Percentiles rank a stretch among this genome's conserved stretches.
phyloP scores from a whole-genome alignment of 2,329 filamentous ascomycete genomes.

The Aspergillus pseudoviridinutans region DNA sequence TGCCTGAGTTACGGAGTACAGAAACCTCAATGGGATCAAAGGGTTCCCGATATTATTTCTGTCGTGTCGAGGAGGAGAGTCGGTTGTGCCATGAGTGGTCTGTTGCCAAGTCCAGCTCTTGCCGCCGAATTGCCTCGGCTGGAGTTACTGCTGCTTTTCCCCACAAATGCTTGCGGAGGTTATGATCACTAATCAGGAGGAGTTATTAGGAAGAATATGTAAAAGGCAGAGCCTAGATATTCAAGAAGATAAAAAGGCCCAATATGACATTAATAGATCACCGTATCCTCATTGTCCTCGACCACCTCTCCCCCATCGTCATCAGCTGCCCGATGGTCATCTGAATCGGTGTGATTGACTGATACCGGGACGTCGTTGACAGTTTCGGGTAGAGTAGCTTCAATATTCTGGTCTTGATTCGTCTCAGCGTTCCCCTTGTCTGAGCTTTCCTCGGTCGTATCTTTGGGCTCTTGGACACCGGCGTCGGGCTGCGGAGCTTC shows the following conservation, averaged over 20 bases:
- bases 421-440: conserved; percentile 24
- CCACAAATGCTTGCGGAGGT: not conserved
- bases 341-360: conserved; percentile 39
- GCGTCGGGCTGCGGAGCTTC: conserved; percentile 15
- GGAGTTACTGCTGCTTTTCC: not conserved
- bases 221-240: not conserved
- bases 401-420: conserved; percentile 12
- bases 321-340: conserved; percentile 47
- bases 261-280: conserved; percentile 65
- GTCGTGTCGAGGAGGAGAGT: not conserved
- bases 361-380: conserved; percentile 22
- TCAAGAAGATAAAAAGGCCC: not conserved
- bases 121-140: not conserved
- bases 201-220: not conserved
- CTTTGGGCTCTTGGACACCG: conserved; percentile 24
- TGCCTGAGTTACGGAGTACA: not conserved
- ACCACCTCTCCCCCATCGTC: conserved; percentile 74
- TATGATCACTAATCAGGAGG: not conserved
- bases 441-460: conserved; percentile 45
- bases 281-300: conserved; percentile 82
- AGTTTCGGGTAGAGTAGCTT: conserved; percentile 16
- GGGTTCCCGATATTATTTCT: not conserved
- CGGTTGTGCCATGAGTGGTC: not conserved
- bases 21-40: not conserved
- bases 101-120: not conserved